Base-by-base conservation (phyloP, 169 alveolate genomes). In the Besnoitia besnoiti region DNA sequence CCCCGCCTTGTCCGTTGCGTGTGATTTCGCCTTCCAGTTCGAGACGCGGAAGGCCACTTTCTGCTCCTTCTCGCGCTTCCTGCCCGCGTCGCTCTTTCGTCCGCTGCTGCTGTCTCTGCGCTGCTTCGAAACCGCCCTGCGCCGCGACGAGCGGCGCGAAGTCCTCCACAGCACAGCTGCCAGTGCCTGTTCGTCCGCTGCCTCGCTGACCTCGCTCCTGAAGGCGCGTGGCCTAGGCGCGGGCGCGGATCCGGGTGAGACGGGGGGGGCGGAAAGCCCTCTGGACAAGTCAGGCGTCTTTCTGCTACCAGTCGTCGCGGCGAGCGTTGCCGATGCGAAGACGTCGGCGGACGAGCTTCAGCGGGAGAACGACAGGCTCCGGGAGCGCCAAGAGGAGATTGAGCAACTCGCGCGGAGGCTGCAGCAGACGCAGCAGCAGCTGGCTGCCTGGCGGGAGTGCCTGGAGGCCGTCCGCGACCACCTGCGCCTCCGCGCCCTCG, bases 61-160 rank as follows among this genome's bases (percentile, higher is more conserved):
- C 87, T 77, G 87, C 59, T 40, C 59, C 49, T 77, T 77, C 87
- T 2, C 87, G 37, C 59, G 87, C 87, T 77, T 37, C 59, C 49
- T 77, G 33, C 55, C 87, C 10, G 14, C 33, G 30, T 37, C 49
- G 33, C 44, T 77, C 59, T 42, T 42, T 21, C 59, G 49, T 16
- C 87, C 87, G 5, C 59, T 77, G 40, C 49, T 77, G 10, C 40
- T 35, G 4, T 21, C 87, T 42, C 59, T 55, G 14, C 49, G 59
- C 37, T 42, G 50, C 40, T 77, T 77, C 35, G 87, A 77, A 55
- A 37, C 21, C 4, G 40, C 61, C 3, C 30, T 77, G 33, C 87
- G 87, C 19, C 40, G n/a, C 39, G 80, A 67, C 19, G 80, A 67
- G n/a, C 39, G 80, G 44, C 80, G 80, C 2, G 80, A 67, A 2